Percentiles rank a stretch among this genome's conserved stretches.
phyloP scores from a whole-genome alignment of 805 yeast species.

The Torulaspora indica region DNA sequence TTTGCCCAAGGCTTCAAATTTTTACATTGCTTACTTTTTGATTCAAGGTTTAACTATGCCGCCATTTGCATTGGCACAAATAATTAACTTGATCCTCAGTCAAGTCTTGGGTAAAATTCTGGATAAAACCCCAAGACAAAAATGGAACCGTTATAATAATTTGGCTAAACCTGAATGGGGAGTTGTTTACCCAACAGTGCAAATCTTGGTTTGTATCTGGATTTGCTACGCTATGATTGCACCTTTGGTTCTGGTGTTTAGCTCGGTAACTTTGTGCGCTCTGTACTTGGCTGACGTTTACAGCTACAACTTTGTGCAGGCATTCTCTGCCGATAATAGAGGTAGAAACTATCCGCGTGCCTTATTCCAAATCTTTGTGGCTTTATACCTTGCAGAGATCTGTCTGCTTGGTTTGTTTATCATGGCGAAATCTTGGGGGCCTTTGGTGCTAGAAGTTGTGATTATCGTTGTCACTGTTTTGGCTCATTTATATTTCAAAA shows the following conservation, averaged over 20 bases:
- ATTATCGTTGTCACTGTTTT: constrained; percentile 52
- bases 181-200: constrained; percentile 70
- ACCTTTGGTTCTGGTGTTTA: constrained; percentile 65
- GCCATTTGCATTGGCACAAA: constrained; percentile 70
- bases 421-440: constrained; percentile 74
- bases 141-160: constrained; percentile 70
- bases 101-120: constrained; percentile 65
- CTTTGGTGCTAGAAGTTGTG: constrained; percentile 65
- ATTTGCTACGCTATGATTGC: constrained; percentile 74
- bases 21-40: constrained; percentile 76
- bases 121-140: constrained; percentile 86
- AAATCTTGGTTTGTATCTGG: constrained; percentile 67
- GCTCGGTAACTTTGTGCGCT: constrained; percentile 53
- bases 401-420: constrained; percentile 68
- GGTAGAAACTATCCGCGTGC: constrained; percentile 74
- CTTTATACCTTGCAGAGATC: constrained; percentile 64
- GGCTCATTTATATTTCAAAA: constrained; percentile 54
- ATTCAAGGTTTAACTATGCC: constrained; percentile 77
- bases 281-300: constrained; percentile 60
- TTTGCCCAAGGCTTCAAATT: constrained; percentile 86
- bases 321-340: constrained; percentile 56
- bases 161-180: constrained; percentile 76
- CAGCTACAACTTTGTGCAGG: constrained; percentile 57
- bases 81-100: constrained; percentile 66
- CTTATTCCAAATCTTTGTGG: constrained; percentile 66